Evolutionary conservation across 306 rosid genomes (phyloP), one percentile per base, ranked within the genome.

Genomic region (Vachellia collinsii): DNA sequence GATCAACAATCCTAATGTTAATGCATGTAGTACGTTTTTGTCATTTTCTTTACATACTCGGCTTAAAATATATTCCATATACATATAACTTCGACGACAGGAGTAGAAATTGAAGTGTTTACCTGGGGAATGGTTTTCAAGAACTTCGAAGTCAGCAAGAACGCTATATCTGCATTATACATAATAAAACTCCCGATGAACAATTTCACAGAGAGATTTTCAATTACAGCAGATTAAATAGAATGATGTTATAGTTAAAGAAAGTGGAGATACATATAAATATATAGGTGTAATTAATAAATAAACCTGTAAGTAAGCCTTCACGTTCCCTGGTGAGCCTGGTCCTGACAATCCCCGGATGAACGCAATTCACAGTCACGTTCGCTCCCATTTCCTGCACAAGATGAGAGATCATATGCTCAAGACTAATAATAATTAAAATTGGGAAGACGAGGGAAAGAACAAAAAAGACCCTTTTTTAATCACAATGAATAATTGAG

Each of bases 41-140:
- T n/a, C n/a, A n/a, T n/a, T n/a, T n/a, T n/a, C n/a, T n/a, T n/a
- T n/a, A n/a, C n/a, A n/a, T n/a, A n/a, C n/a, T n/a, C n/a, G n/a
- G n/a, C n/a, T n/a, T n/a, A n/a, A n/a, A n/a, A n/a, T n/a, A n/a
- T n/a, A n/a, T n/a, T n/a, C n/a, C n/a, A n/a, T n/a, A n/a, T n/a
- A n/a, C n/a, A n/a, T n/a, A n/a, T n/a, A n/a, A n/a, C n/a, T n/a
- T n/a, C n/a, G n/a, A n/a, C n/a, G n/a, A 56, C 3, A 2, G 36
- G 23, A 10, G 1, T 4, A 58, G 7, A 4, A 34, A 13, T 36
- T 6, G 11, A 64, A 64, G 42, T 14, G 9, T 50, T 59, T 80
- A 93, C 98, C 98, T 95, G 99, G 39, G 98, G 96, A 72, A 95
- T 89, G 29, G 97, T 90, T 91, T 95, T 95, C 76, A 93, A 58